phyloP scores from a whole-genome alignment of 1,139 yeast species.

The Yamadazyma taylorii region DNA sequence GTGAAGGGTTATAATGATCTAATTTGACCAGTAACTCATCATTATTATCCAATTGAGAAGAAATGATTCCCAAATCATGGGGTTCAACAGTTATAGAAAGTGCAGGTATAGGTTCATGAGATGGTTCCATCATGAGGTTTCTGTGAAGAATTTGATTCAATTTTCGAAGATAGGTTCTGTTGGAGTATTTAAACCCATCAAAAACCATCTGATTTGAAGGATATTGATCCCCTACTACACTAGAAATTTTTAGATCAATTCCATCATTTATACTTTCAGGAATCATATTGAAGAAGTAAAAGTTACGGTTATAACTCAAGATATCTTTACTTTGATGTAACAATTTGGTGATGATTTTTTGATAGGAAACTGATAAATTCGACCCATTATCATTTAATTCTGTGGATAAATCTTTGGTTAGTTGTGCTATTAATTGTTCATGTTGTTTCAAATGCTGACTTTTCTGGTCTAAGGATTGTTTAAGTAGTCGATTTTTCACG shows the following conservation, averaged over 20 bases:
- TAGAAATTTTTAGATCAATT: not conserved
- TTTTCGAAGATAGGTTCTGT: not conserved
- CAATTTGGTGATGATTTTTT: not conserved
- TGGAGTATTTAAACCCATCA: conserved; percentile 3
- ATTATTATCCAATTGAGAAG: not conserved
- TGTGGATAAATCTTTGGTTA: conserved; percentile 14
- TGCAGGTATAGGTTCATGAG: no score
- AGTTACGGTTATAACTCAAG: conserved; percentile 2
- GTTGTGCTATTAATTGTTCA: conserved; percentile 5
- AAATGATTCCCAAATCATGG: conserved; percentile 3
- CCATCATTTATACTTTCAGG: not conserved
- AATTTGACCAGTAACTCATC: conserved; percentile 3
- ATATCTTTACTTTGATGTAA: conserved; percentile 2
- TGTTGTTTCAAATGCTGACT: not conserved
- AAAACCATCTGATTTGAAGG: not conserved
- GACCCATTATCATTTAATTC: conserved; percentile 34
- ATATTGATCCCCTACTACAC: not conserved
- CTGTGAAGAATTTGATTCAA: not conserved
- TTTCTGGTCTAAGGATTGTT: conserved; percentile 1
- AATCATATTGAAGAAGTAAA: conserved; percentile 3
- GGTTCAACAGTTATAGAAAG: no score
- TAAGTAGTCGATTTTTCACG: conserved; percentile 4
- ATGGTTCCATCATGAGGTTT: no score
- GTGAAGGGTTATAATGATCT: conserved; percentile 5
- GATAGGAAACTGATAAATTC: not conserved